Percentiles rank a stretch among this genome's conserved stretches.
These are phyloP conservation scores for Amorphotheca resinae DNA, from an alignment of 495 filamentous ascomycete genomes.

Conservation along the genomic window DNA sequence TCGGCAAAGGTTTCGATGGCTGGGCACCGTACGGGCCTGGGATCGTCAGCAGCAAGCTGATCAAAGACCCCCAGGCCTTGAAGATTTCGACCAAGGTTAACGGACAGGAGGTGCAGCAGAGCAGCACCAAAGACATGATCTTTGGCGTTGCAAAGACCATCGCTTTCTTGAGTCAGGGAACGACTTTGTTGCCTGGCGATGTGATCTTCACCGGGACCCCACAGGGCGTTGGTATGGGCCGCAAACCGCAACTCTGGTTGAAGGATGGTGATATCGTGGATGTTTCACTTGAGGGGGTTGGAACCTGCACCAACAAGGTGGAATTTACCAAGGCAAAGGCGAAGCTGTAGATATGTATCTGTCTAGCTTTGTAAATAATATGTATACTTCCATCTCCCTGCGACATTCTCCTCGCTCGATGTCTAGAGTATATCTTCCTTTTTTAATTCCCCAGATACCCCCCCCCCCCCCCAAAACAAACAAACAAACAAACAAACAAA, in stretches of 20 bases:
- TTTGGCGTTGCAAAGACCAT: constrained; percentile 66
- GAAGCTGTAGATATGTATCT: constrained; percentile 37
- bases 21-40: constrained; percentile 84
- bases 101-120: constrained; percentile 59
- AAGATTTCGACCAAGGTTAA: constrained; percentile 59
- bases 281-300: constrained; percentile 59
- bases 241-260: constrained; percentile 61
- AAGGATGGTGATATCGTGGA: constrained; percentile 72
- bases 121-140: constrained; percentile 68
- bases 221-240: constrained; percentile 68
- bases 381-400: too few species aligned
- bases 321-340: constrained; percentile 45
- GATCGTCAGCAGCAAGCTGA: constrained; percentile 54
- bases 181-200: constrained; percentile 67
- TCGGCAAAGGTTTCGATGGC: constrained; percentile 79
- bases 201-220: constrained; percentile 82
- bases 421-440: too few species aligned
- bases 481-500: too few species aligned
- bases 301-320: constrained; percentile 59
- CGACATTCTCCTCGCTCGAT: too few species aligned
- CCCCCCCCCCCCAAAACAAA: too few species aligned
- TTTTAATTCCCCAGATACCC: too few species aligned
- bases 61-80: constrained; percentile 56
- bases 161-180: constrained; percentile 62
- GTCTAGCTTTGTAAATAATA: too few species aligned